Evolutionary conservation across 1,284 basidiomycete genomes (phyloP).

Genomic region (Ganoderma sinense): DNA sequence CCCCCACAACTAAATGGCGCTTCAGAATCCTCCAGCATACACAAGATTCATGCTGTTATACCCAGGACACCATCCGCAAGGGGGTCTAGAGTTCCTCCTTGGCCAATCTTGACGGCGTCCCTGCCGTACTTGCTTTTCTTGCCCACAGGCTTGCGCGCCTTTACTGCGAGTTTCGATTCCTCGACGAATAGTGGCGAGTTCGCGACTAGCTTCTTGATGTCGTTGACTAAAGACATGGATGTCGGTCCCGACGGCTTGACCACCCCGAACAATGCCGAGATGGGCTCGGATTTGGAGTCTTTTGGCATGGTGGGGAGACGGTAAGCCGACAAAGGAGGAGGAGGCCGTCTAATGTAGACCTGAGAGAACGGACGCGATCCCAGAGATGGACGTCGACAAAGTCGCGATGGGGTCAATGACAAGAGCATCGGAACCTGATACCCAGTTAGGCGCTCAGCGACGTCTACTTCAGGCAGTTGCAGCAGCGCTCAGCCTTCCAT

Average conservation of each 20-base stretch:
- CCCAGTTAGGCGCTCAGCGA: neutral
- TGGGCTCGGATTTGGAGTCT: slow-evolving; percentile 59
- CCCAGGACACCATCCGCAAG: slow-evolving; percentile 94
- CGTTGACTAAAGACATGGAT: slow-evolving; percentile 92
- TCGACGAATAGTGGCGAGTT: slow-evolving; percentile 86
- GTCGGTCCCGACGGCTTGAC: slow-evolving; percentile 89
- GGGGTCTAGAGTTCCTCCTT: slow-evolving; percentile 96
- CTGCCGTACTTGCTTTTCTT: slow-evolving; percentile 50
- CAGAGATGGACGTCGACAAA: neutral
- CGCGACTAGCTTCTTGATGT: slow-evolving; percentile 83
- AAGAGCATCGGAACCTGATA: slow-evolving; percentile 12
- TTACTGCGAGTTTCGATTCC: slow-evolving; percentile 56
- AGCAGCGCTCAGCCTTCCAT: no score
- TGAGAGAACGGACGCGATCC: slow-evolving; percentile 7
- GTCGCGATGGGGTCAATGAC: neutral
- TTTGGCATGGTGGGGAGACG: slow-evolving; percentile 65
- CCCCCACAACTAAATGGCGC: slow-evolving; percentile 77
- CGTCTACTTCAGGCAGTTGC: no score
- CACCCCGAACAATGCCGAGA: slow-evolving; percentile 86
- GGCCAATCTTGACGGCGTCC: slow-evolving; percentile 79
- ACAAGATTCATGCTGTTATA: slow-evolving; percentile 36
- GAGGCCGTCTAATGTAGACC: slow-evolving; percentile 1
- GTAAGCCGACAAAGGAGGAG: neutral
- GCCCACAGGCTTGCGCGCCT: slow-evolving; percentile 44
- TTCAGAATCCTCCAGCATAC: neutral